phyloP scores from a whole-genome alignment of 2,329 filamentous ascomycete genomes.

The Claviceps humidiphila region DNA sequence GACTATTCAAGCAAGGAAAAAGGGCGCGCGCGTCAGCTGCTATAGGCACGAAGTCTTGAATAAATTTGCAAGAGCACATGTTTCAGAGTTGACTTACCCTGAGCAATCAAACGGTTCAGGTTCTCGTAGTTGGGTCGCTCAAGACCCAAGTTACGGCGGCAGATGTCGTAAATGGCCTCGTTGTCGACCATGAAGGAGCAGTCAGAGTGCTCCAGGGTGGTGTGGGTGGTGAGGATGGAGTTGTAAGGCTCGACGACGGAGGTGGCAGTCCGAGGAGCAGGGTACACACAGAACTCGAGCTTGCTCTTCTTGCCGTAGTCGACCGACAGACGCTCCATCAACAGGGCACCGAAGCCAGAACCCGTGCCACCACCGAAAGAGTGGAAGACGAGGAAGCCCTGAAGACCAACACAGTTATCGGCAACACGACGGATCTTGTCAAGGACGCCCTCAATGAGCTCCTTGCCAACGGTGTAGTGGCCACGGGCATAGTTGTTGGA shows the following conservation, averaged over 20 bases:
- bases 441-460: slow-evolving; percentile 94
- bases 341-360: slow-evolving; percentile 92
- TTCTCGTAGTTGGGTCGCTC: slow-evolving; percentile 98
- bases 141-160: slow-evolving; percentile 91
- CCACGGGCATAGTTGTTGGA: slow-evolving; percentile 99
- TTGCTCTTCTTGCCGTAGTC: slow-evolving; percentile 99
- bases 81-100: slow-evolving; percentile 46
- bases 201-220: slow-evolving; percentile 97
- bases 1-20: slow-evolving; percentile 37
- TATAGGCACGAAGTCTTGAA: neutral
- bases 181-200: slow-evolving; percentile 99
- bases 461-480: slow-evolving; percentile 99
- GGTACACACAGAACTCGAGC: slow-evolving; percentile 99
- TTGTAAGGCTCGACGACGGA: slow-evolving; percentile 99
- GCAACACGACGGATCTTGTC: slow-evolving; percentile 97
- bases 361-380: slow-evolving; percentile 98
- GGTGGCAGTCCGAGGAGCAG: slow-evolving; percentile 90
- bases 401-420: slow-evolving; percentile 94
- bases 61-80: neutral
- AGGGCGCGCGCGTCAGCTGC: neutral
- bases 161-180: slow-evolving; percentile 99
- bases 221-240: slow-evolving; percentile 98
- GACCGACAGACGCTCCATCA: slow-evolving; percentile 97
- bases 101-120: slow-evolving; percentile 95
- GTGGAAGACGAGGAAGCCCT: slow-evolving; percentile 99